Conservation (phyloP, 1,139 yeast genomes). For the Pneumocystis wakefieldiae region DNA sequence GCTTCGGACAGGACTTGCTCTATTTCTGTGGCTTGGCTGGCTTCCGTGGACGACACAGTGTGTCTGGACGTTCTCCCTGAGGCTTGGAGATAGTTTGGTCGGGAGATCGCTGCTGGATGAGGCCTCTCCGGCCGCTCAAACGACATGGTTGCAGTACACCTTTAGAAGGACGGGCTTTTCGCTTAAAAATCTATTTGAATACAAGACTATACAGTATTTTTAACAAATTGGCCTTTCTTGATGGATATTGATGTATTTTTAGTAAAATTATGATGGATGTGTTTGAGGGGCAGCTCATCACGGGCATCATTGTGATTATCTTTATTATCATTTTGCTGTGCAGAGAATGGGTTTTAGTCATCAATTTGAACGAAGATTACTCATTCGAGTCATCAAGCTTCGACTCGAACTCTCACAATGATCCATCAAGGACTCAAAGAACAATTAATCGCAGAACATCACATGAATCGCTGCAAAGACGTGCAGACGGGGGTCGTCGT, state of each 20-base stretch:
- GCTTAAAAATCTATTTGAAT: not conserved
- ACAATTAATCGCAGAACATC: not conserved
- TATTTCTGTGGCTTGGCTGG: constrained; percentile 8
- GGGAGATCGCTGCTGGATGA: not conserved
- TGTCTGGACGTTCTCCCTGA: not conserved
- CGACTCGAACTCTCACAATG: not conserved
- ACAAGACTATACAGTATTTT: not conserved
- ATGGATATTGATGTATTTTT: not conserved
- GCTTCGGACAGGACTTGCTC: constrained; percentile 3
- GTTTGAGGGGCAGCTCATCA: constrained; percentile 23
- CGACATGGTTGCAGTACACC: not conserved
- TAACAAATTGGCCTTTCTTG: not conserved
- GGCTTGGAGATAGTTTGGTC: not conserved
- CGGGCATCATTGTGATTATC: constrained; percentile 18
- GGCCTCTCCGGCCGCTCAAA: not conserved
- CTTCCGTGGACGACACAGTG: not conserved
- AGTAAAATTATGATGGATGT: constrained; percentile 15
- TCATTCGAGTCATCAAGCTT: not conserved
- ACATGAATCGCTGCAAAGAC: not conserved
- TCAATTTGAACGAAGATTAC: not conserved
- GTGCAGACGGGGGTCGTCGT: not conserved
- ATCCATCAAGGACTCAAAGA: not conserved
- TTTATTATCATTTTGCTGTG: constrained; percentile 23
- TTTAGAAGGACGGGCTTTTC: not conserved
- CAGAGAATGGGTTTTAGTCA: constrained; percentile 25